A percentile compares a stretch with the other conserved stretches of the same genome.
phyloP scores from a whole-genome alignment of 2,329 filamentous ascomycete species.

The Fusarium sp. region DNA sequence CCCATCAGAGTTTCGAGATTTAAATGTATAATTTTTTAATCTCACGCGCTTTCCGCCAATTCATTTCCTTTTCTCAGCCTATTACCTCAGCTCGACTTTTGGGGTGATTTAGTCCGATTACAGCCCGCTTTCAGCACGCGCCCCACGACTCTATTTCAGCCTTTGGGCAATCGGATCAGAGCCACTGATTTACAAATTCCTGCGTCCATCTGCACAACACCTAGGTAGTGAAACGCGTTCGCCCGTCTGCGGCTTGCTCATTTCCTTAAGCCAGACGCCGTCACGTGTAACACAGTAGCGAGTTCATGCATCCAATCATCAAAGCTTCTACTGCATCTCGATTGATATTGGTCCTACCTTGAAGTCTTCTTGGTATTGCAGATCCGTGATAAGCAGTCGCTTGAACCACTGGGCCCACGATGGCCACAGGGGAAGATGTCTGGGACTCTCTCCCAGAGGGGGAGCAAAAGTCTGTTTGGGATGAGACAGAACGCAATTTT shows the following conservation, averaged over 20 bases:
- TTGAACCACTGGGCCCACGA: slow-evolving; percentile 13
- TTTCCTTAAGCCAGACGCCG: neutral
- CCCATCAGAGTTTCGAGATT: slow-evolving; percentile 1
- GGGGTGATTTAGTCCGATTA: slow-evolving; percentile 18
- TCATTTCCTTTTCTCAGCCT: slow-evolving; percentile 27
- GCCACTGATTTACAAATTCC: slow-evolving; percentile 31
- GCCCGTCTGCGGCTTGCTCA: neutral
- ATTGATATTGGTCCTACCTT: neutral
- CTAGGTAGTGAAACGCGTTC: slow-evolving; percentile 20
- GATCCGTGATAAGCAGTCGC: neutral
- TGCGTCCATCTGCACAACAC: slow-evolving; percentile 20
- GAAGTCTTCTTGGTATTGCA: neutral
- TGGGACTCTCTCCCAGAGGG: slow-evolving; percentile 47
- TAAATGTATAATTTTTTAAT: neutral
- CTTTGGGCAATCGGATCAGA: slow-evolving; percentile 34
- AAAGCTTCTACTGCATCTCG: neutral
- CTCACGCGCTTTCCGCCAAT: slow-evolving; percentile 22
- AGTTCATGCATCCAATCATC: slow-evolving; percentile 12
- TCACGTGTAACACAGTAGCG: slow-evolving; percentile 13
- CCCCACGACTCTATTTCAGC: slow-evolving; percentile 39
- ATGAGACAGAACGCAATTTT: slow-evolving; percentile 51
- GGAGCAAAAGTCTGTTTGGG: slow-evolving; percentile 49
- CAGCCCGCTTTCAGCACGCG: slow-evolving; percentile 33
- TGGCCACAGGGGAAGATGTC: slow-evolving; percentile 40
- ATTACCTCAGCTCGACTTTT: slow-evolving; percentile 25